Evolutionary conservation across 306 rosid genomes (phyloP).

Genomic region (Corylus avellana): DNA sequence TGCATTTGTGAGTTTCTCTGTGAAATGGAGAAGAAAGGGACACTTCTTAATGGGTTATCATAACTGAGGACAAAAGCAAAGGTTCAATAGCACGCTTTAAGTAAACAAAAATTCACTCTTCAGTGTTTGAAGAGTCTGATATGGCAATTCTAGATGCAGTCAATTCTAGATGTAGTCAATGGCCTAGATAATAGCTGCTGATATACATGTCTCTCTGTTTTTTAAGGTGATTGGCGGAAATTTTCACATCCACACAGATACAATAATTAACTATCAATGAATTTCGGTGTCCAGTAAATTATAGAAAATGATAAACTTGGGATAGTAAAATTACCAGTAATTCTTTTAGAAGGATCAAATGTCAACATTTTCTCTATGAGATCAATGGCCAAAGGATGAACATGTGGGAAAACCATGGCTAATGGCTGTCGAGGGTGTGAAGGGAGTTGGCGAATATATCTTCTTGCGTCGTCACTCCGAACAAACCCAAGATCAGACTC

Average conservation of each 20-base stretch:
- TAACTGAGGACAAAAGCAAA: neutral
- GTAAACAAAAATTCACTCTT: neutral
- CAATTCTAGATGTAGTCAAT: neutral
- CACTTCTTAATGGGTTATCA: neutral
- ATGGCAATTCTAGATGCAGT: neutral
- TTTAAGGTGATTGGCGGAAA: neutral
- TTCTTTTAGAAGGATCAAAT: constrained; percentile 83
- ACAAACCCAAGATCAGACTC: constrained; percentile 87
- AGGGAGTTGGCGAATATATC: constrained; percentile 83
- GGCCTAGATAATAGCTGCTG: neutral
- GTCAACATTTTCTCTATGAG: constrained; percentile 92
- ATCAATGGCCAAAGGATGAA: constrained; percentile 84
- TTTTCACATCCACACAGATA: neutral
- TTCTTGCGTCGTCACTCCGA: constrained; percentile 76
- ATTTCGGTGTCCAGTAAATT: constrained; percentile 13
- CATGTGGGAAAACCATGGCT: constrained; percentile 72
- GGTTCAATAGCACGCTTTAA: neutral
- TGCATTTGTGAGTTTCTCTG: neutral
- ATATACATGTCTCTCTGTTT: neutral
- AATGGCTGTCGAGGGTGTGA: constrained; percentile 80
- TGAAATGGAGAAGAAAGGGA: neutral
- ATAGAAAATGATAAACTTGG: constrained; percentile 8
- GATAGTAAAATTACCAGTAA: constrained; percentile 66
- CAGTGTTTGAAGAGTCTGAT: neutral
- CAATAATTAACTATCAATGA: neutral